Evolutionary conservation across 768 basidiomycete species (phyloP).

Genomic region (Tylopilus felleus): DNA sequence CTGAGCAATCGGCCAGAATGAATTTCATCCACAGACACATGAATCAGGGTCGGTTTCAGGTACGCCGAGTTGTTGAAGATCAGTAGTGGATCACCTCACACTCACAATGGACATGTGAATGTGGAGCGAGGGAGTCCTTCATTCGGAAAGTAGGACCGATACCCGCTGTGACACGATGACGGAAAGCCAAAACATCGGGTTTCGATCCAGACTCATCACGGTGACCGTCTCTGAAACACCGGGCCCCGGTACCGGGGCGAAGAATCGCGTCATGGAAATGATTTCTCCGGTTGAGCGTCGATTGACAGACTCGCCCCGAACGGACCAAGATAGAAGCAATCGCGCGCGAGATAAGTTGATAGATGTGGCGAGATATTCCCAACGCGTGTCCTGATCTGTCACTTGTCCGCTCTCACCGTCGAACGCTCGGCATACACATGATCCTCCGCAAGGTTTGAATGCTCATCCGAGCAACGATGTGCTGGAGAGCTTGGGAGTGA

Average conservation of each 20-base stretch:
- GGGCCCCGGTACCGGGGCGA: constrained; percentile 16
- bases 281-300: constrained; percentile 4
- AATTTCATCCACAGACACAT: constrained; percentile 17
- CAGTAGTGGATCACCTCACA: constrained; percentile 10
- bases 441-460: constrained; percentile 5
- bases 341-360: constrained; percentile 5
- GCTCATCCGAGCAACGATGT: background rate
- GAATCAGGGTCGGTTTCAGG: constrained; percentile 28
- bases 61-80: constrained; percentile 15
- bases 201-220: constrained; percentile 5
- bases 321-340: constrained; percentile 15
- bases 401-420: constrained; percentile 13
- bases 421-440: constrained; percentile 2
- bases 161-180: background rate
- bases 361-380: constrained; percentile 10
- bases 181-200: background rate
- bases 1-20: constrained; percentile 23
- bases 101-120: background rate
- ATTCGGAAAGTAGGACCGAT: background rate
- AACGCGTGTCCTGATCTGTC: constrained; percentile 2
- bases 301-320: background rate
- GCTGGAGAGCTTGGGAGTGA: background rate
- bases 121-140: background rate
- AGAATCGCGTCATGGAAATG: constrained; percentile 15
- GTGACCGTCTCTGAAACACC: constrained; percentile 10